Base-by-base conservation (phyloP, 441 rosid genomes). In the Monsonia emarginata region DNA sequence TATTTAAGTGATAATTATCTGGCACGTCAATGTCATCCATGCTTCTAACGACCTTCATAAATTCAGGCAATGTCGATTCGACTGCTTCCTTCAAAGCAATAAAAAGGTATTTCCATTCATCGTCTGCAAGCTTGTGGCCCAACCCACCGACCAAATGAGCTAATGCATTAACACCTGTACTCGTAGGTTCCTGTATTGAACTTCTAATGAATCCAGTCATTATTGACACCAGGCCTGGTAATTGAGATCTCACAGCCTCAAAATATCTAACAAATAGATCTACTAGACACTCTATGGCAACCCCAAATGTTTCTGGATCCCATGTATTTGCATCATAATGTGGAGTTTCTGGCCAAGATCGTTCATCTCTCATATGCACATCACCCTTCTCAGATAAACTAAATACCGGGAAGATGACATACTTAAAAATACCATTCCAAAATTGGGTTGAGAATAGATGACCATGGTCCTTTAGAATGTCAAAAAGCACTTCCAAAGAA, bases 391-490 rank as follows among this genome's bases (percentile, higher is more conserved):
- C 80, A 58, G 34, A 63, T 66, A 81, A 63, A 75, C 71, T 77
- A 71, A 89, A 94, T 80, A 89, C 81, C 22, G 97, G 96, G 64
- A 84, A 76, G 64, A 94, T 75, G 61, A 88, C 79, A 64, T 86
- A 81, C 61, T 74, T 74, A 74, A 84, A 84, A 79, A 94, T 76
- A 52, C 77, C 80, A 46, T 68, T 66, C 96, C 94, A 91, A 75
- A 91, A 86, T 32, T 83, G 72, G 40, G 63, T 77, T 24, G 97
- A 85, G 82, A 91, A 94, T 52, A 89, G 87, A 80, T 87, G 92
- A 65, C 97, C 97, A 61, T 94, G 99, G 78, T 94, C 97, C 79
- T 84, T 88, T n/a, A 94, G 82, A 76, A 94, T 91, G 75, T 89
- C 85, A 69, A 94, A 94, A 72, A 94, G 94, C 63, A 94, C 92